Evolutionary conservation across 176 grass and related monocot species (phyloP).

Genomic region (Oryza coarctata): DNA sequence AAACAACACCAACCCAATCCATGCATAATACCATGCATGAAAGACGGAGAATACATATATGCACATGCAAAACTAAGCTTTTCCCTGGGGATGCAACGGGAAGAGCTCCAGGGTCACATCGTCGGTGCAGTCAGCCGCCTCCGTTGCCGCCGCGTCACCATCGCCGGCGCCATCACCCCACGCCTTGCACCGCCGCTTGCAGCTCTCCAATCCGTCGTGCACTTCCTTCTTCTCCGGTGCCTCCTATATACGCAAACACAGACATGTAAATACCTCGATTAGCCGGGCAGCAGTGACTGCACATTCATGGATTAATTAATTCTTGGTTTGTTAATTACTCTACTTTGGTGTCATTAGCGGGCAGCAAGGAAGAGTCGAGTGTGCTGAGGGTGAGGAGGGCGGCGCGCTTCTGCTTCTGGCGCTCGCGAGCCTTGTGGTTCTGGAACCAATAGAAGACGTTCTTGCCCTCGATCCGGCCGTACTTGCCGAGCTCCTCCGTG

Average conservation of each 20-base stretch:
- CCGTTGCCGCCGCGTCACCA: background rate
- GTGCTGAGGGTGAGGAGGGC: conserved; percentile 68
- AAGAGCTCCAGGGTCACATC: conserved; percentile 78
- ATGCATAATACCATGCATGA: background rate
- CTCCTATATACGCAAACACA: background rate
- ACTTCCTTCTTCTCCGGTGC: conserved; percentile 19
- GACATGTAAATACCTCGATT: background rate
- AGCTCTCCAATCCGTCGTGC: conserved; percentile 10
- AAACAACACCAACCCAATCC: background rate
- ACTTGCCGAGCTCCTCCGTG: conserved; percentile 71
- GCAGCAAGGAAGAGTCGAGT: conserved; percentile 3
- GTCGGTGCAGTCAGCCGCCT: conserved; percentile 14
- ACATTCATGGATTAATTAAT: background rate
- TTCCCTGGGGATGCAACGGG: conserved; percentile 75
- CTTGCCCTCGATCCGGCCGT: conserved; percentile 88
- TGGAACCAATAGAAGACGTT: conserved; percentile 99
- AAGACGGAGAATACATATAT: background rate
- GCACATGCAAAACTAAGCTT: conserved; percentile 19
- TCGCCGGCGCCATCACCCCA: conserved; percentile 20
- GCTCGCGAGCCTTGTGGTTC: conserved; percentile 93
- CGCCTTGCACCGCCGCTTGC: conserved; percentile 53
- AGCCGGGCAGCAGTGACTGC: background rate
- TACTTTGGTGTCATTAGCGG: conserved; percentile 30
- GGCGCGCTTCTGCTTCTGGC: conserved; percentile 94
- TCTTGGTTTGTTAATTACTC: conserved; percentile 8